Percentiles rank a stretch among this genome's conserved stretches.
phyloP scores from a whole-genome alignment of 495 filamentous ascomycete genomes.

The Cudoniella acicularis region DNA sequence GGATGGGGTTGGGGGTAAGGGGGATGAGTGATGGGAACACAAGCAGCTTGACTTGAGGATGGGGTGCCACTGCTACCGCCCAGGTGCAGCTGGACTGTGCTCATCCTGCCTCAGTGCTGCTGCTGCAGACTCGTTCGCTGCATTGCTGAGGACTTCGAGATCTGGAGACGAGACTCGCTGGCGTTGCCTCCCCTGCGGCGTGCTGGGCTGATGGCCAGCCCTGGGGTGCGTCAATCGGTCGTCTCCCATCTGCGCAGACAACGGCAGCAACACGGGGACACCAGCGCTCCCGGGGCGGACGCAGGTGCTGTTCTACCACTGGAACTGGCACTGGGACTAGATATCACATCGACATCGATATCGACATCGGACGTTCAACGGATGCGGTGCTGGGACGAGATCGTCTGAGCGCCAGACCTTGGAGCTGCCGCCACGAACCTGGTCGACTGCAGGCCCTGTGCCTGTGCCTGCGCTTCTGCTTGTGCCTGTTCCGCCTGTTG shows the following conservation, averaged over 20 bases:
- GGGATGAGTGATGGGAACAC: neutral
- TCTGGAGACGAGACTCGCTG: conserved; percentile 14
- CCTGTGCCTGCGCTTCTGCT: no score
- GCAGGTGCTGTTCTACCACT: neutral
- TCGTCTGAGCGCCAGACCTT: conserved; percentile 15
- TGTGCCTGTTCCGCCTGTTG: no score
- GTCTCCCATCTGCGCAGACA: neutral
- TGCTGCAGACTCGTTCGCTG: neutral
- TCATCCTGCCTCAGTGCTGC: neutral
- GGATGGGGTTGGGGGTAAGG: neutral
- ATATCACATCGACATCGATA: neutral
- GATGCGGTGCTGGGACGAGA: conserved; percentile 14
- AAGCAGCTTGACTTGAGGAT: no score
- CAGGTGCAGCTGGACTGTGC: no score
- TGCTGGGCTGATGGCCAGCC: neutral
- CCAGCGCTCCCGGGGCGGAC: neutral
- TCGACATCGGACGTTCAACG: neutral
- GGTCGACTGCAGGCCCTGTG: no score
- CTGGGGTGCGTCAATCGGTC: neutral
- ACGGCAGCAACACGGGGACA: neutral
- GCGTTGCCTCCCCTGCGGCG: neutral
- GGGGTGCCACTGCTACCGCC: no score
- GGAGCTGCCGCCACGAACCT: neutral
- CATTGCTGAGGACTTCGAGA: neutral
- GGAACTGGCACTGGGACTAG: neutral